phyloP scores from a whole-genome alignment of 1,139 yeast genomes.

The Blastobotrys malaysiensis region DNA sequence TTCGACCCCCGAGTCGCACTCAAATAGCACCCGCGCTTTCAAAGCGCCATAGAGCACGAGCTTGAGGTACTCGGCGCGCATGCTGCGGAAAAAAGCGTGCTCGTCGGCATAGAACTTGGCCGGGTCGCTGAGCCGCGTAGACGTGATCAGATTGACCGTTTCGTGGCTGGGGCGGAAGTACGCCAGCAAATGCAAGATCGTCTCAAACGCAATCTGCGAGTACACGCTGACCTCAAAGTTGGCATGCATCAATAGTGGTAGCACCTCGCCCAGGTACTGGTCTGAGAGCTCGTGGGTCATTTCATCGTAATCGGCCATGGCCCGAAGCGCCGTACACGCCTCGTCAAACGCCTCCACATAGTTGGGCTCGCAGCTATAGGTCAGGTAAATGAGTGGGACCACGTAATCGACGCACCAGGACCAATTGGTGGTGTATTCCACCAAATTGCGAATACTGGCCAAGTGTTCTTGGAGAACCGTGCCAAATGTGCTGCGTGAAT shows the following conservation, averaged over 20 bases:
- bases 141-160: not conserved
- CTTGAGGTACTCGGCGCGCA: constrained; percentile 17
- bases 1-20: constrained; percentile 3
- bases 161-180: constrained; percentile 5
- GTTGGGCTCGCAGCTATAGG: constrained; percentile 10
- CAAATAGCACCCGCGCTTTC: not conserved
- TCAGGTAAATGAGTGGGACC: constrained; percentile 11
- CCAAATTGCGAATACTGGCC: constrained; percentile 3
- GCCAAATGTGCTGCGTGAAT: constrained; percentile 2
- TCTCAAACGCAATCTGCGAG: constrained; percentile 18
- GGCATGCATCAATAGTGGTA: constrained; percentile 10
- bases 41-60: constrained; percentile 13
- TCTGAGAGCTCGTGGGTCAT: constrained; percentile 7
- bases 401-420: constrained; percentile 15
- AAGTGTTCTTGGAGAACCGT: constrained; percentile 9
- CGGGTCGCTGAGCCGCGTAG: not conserved
- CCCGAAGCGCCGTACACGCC: constrained; percentile 13
- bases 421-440: constrained; percentile 12
- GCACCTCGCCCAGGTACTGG: constrained; percentile 9
- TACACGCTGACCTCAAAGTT: constrained; percentile 9
- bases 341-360: constrained; percentile 15
- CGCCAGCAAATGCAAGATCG: constrained; percentile 13
- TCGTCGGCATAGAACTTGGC: constrained; percentile 10
- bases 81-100: constrained; percentile 13
- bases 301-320: constrained; percentile 1